Conservation (phyloP, 2,329 filamentous ascomycete species). For the Keithomyces neogunnii region DNA sequence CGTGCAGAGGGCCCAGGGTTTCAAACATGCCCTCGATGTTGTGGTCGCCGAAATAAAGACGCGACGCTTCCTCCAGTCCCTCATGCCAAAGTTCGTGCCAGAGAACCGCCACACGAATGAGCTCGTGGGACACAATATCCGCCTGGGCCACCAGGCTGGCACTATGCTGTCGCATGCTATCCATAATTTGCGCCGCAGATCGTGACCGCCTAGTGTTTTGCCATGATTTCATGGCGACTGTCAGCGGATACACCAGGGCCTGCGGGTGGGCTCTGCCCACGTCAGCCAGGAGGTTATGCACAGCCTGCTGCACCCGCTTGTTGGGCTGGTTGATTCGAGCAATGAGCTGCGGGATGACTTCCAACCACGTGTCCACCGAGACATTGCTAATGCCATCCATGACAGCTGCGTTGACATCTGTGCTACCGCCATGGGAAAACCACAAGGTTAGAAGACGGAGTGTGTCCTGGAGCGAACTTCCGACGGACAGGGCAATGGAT, state of each 20-base stretch:
- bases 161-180: slow-evolving; percentile 94
- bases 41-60: slow-evolving; percentile 93
- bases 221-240: slow-evolving; percentile 91
- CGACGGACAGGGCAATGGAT: slow-evolving; percentile 84
- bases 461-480: slow-evolving; percentile 92
- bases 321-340: slow-evolving; percentile 97
- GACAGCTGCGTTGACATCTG: slow-evolving; percentile 81
- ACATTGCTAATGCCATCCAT: slow-evolving; percentile 86
- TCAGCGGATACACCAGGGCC: slow-evolving; percentile 91
- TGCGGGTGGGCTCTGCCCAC: slow-evolving; percentile 93
- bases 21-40: slow-evolving; percentile 98
- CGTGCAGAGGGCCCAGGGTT: slow-evolving; percentile 82
- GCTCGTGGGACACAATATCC: slow-evolving; percentile 87
- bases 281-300: slow-evolving; percentile 86
- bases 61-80: slow-evolving; percentile 89
- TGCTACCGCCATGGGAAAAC: slow-evolving; percentile 86
- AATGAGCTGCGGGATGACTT: slow-evolving; percentile 95
- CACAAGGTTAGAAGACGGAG: slow-evolving; percentile 86
- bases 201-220: slow-evolving; percentile 76
- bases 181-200: slow-evolving; percentile 91
- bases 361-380: slow-evolving; percentile 95
- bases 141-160: slow-evolving; percentile 89
- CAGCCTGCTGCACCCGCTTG: slow-evolving; percentile 74
- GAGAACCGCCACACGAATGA: slow-evolving; percentile 91
- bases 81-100: slow-evolving; percentile 99